Base-by-base conservation (phyloP, 805 yeast species). In the Yarrowia sp. region DNA sequence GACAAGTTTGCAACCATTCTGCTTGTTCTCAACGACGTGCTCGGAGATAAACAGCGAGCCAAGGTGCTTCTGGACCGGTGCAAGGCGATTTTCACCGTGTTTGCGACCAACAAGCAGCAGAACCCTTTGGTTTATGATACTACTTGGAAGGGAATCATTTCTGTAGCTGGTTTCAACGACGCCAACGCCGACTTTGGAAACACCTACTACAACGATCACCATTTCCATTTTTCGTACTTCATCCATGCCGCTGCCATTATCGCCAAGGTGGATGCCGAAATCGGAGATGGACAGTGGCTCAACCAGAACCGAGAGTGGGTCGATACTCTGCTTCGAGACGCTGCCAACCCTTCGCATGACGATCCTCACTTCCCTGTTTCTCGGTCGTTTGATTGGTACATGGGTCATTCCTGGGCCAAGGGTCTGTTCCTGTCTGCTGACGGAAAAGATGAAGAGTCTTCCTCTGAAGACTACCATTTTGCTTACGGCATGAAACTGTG, bases 181-280 rank as follows among this genome's bases (percentile, higher is more conserved):
- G 70, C 81, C 32, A 74, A 79, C 41, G 84, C 84, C 32, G 97
- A 92, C 76, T 90, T 81, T 73, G 96, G 96, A 53, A 82, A 87
- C 73, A 83, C 89, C 28, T 88, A 83, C 73, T 90, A 89, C 76
- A 89, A 90, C 70, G 96, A 90, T 71, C 96, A 90, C 71, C 95
- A 90, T 73, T 90, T 89, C 82, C 96, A 90, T 74, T 90, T 88
- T 71, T 95, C 95, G 10, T 90, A 89, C 74, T 87, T 85, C 69
- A 81, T 90, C 55, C 92, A 89, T 73, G 89, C 96, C 0, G 96
- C 96, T 6, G 92, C 96, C 1, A 78, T 88, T 18, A 83, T 89
- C 51, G 92, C 87, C n/a, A 74, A 84, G 65, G 84, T 86, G 15
- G 96, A 90, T 72, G 66, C 69, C 4, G 74, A 76, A 32, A 70